phyloP scores from a whole-genome alignment of 805 yeast species.

The Saccharomycopsis selenospora region DNA sequence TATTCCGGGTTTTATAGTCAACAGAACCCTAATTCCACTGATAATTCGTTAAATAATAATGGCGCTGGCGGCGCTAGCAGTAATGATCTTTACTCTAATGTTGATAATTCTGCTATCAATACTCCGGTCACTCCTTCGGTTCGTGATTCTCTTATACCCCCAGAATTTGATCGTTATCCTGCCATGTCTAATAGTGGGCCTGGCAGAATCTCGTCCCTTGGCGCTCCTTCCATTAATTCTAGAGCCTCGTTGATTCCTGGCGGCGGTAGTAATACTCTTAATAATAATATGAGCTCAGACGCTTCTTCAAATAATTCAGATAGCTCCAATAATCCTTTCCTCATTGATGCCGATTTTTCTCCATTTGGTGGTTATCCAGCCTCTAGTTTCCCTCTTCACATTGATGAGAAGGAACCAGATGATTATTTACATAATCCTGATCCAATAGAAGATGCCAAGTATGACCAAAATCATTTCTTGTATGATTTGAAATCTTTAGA shows the following conservation, averaged over 20 bases:
- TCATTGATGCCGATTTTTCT: conserved; percentile 57
- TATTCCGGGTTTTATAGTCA: conserved; percentile 38
- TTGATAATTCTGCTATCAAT: conserved; percentile 17
- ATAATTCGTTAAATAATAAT: conserved; percentile 23
- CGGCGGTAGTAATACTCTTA: not conserved
- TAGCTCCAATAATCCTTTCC: conserved; percentile 33
- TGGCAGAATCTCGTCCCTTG: conserved; percentile 39
- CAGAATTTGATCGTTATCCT: conserved; percentile 65
- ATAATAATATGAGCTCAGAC: conserved; percentile 16
- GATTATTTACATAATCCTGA: conserved; percentile 95
- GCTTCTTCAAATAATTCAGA: conserved; percentile 23
- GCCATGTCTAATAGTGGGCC: conserved; percentile 48
- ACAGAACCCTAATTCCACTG: conserved; percentile 28
- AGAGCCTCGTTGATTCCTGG: conserved; percentile 16
- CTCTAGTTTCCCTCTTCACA: conserved; percentile 76
- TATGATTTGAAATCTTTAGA: conserved; percentile 64
- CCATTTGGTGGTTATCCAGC: conserved; percentile 99
- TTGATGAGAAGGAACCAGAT: conserved; percentile 92
- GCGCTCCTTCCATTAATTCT: conserved; percentile 34
- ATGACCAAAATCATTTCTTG: conserved; percentile 61
- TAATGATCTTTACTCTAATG: conserved; percentile 21
- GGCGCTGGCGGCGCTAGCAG: conserved; percentile 10
- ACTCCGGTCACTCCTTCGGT: conserved; percentile 18
- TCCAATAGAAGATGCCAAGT: conserved; percentile 83
- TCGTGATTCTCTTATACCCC: conserved; percentile 33